These are phyloP conservation scores for Protoeuglena noctilucae DNA, from an alignment of 139 green algal genomes.

Conservation along the genomic window DNA sequence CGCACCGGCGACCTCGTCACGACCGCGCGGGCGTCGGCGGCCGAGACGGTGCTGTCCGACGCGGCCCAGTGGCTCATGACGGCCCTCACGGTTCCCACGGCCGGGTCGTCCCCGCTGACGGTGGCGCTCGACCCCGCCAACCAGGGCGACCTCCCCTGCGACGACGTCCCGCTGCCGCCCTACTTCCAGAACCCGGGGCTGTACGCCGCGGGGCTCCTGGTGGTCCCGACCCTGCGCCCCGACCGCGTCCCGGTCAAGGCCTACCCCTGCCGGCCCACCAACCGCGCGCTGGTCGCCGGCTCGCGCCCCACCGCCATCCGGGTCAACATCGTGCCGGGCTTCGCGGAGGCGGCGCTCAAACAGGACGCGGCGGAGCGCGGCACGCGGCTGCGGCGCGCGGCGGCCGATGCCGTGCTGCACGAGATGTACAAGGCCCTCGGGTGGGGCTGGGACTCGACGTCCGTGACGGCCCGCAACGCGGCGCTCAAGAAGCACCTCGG, in stretches of 20 bases:
- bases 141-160: not conserved
- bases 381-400: not conserved
- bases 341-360: not conserved
- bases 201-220: not conserved
- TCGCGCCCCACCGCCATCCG: not conserved
- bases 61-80: not conserved
- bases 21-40: not conserved
- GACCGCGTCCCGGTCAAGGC: too few relatives aligned
- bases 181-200: not conserved
- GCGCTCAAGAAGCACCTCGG: too few relatives aligned
- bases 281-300: not conserved
- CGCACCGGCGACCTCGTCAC: not conserved
- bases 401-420: not conserved
- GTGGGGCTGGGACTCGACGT: not conserved
- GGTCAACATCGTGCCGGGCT: not conserved
- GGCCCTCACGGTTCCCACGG: not conserved
- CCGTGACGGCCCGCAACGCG: too few relatives aligned
- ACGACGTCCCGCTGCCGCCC: not conserved
- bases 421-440: not conserved
- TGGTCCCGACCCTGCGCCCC: not conserved
- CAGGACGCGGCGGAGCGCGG: too few relatives aligned
- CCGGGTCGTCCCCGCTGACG: not conserved
- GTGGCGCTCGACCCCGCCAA: not conserved
- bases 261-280: too few relatives aligned
- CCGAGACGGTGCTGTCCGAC: not conserved